Evolutionary conservation across 2,329 filamentous ascomycete genomes (phyloP).

Genomic region (Aspergillus cejpii): DNA sequence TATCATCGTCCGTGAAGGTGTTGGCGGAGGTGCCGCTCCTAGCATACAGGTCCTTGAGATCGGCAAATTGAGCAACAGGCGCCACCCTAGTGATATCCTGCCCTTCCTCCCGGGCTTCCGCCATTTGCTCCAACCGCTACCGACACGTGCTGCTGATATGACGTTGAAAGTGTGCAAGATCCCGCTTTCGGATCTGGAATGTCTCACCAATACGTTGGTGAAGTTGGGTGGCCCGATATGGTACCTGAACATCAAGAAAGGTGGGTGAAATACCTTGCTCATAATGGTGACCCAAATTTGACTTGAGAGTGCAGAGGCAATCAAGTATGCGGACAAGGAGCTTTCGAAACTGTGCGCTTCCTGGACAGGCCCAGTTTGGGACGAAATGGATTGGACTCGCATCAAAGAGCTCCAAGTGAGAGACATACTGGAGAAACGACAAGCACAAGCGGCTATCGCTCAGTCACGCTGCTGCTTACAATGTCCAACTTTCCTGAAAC

Average conservation of each 20-base stretch:
- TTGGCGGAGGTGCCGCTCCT: constrained; percentile 59
- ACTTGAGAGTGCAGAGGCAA: constrained; percentile 39
- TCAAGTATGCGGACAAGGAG: constrained; percentile 59
- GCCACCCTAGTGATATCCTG: constrained; percentile 76
- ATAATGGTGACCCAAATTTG: constrained; percentile 1
- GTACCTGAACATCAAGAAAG: constrained; percentile 47
- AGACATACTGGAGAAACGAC: constrained; percentile 68
- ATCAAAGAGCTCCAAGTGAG: constrained; percentile 77
- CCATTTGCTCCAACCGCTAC: constrained; percentile 59
- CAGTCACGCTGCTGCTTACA: constrained; percentile 58
- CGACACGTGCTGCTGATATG: constrained; percentile 61
- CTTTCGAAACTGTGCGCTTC: constrained; percentile 62
- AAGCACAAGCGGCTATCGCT: constrained; percentile 56
- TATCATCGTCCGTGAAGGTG: constrained; percentile 69
- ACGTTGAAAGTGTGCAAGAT: constrained; percentile 62
- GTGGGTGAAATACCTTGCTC: constrained; percentile 23
- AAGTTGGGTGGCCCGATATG: constrained; percentile 46
- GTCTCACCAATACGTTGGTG: constrained; percentile 64
- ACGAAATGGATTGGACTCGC: constrained; percentile 73
- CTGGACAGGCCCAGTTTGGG: constrained; percentile 70
- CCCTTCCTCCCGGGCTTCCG: constrained; percentile 72
- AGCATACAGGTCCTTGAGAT: constrained; percentile 74
- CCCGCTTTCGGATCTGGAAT: constrained; percentile 72
- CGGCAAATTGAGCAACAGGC: constrained; percentile 57
- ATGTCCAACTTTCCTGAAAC: constrained; percentile 77